Conservation (phyloP, 116 monocot species). For the Thalassia testudinum region DNA sequence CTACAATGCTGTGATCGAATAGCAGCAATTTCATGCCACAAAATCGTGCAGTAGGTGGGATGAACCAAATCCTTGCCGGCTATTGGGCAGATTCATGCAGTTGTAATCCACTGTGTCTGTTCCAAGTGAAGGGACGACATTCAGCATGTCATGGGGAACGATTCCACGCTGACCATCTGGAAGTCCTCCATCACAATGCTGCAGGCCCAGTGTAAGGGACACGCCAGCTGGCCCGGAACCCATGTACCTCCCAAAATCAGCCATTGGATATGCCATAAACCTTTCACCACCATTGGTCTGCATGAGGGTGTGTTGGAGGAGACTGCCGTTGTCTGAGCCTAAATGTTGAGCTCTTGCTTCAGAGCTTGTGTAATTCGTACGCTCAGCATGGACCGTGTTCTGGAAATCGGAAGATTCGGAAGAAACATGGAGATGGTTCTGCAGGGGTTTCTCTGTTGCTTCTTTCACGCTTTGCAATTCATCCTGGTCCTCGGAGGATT, state of each 20-base stretch:
- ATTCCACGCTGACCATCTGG: constrained; percentile 19
- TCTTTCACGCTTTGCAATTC: constrained; percentile 27
- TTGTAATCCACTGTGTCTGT: constrained; percentile 5
- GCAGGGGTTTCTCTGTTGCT: constrained; percentile 16
- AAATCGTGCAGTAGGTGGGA: constrained; percentile 22
- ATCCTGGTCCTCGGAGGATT: constrained; percentile 23
- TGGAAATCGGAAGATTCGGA: constrained; percentile 8
- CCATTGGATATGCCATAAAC: constrained; percentile 45
- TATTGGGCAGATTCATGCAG: constrained; percentile 8
- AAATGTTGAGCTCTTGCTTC: constrained; percentile 10
- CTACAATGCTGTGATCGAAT: not conserved
- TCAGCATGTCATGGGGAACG: constrained; percentile 23
- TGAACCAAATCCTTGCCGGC: constrained; percentile 7
- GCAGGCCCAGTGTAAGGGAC: constrained; percentile 79
- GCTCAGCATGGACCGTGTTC: not conserved
- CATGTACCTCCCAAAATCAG: constrained; percentile 29
- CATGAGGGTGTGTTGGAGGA: constrained; percentile 25
- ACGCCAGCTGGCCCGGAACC: constrained; percentile 43
- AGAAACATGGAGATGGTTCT: constrained; percentile 14
- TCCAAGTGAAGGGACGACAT: not conserved
- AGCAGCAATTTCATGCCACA: constrained; percentile 13
- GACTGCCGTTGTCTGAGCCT: constrained; percentile 5
- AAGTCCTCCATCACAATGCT: constrained; percentile 22
- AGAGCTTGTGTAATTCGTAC: constrained; percentile 8
- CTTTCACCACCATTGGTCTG: constrained; percentile 17